These are phyloP conservation scores for Chalaropsis thielavioides DNA, from an alignment of 2,329 filamentous ascomycete species.

Conservation along the genomic window DNA sequence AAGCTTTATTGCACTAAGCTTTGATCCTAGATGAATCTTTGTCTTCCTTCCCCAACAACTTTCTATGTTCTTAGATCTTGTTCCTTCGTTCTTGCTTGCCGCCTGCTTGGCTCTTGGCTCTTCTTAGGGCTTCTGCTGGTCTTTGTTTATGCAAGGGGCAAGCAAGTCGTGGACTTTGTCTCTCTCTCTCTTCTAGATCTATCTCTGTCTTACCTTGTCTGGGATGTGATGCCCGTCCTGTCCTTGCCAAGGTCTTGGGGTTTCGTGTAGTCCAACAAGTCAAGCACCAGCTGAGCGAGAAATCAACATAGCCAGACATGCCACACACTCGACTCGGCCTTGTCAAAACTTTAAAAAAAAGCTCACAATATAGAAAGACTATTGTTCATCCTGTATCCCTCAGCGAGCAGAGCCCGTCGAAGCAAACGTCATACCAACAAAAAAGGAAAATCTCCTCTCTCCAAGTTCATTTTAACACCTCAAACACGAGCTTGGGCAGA, in stretches of 20 bases:
- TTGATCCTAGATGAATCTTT: background rate
- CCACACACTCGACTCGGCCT: background rate
- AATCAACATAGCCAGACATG: background rate
- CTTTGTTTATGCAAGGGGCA: constrained; percentile 1
- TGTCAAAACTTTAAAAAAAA: background rate
- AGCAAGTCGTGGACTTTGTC: background rate
- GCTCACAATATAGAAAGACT: too few relatives aligned
- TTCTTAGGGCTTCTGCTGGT: background rate
- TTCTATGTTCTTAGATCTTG: background rate
- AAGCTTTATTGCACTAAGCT: constrained; percentile 1
- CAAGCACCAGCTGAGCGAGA: background rate
- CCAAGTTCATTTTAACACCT: background rate
- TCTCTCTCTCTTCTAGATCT: background rate
- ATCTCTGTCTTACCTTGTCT: background rate
- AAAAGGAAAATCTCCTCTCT: background rate
- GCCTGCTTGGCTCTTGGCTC: background rate
- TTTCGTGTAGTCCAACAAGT: background rate
- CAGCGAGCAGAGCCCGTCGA: too few relatives aligned
- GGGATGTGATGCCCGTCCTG: too few relatives aligned
- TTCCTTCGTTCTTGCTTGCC: background rate
- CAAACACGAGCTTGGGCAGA: background rate
- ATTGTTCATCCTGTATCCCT: too few relatives aligned
- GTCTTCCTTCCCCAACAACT: background rate
- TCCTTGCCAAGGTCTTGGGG: background rate
- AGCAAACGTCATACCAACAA: background rate